Base-by-base conservation (phyloP, 345 rosid species). In the Brassica incana region DNA sequence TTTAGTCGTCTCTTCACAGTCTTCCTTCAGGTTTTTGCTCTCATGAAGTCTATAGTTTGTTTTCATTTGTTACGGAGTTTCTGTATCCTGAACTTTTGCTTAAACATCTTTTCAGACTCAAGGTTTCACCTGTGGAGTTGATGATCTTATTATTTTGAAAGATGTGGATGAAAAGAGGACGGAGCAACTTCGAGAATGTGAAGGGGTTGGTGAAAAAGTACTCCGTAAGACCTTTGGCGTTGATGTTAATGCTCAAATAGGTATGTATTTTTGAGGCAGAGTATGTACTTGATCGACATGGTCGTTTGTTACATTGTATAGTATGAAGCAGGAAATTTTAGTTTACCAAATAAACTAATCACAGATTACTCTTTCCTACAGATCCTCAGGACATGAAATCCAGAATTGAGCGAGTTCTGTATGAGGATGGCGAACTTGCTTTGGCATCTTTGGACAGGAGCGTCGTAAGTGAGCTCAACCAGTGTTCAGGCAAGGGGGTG, bases 41-140 rank as follows among this genome's bases (percentile, higher is more conserved):
- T 45, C 68, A 27, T 76, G 71, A 32, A 72, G 45, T 16, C 63
- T 25, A 67, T 71, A 4, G 36, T 45, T 48, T 38, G 12, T 59
- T 15, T 72, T 25, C 60, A 65, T 60, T 32, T 65, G 52, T 70
- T 35, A 67, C 48, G 15, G 61, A 65, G 18, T 27, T 74, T 54
- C 23, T 63, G 72, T 40, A 72, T 80, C 81, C 81, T 83, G 56
- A 63, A 59, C 68, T 25, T 50, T 73, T 64, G 79, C 12, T 35
- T 84, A 5, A 65, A 77, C 79, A 74, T 85, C 80, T 73, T 88
- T 88, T 80, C 88, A 95, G 98, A 88, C 80, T 89, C 99, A 93
- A 77, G 99, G 97, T 64, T 93, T 95, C 84, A 95, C 99, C 0
- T 95, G 99, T 85, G 99, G 99, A 69, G 92, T 95, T 59, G 98